Conservation (phyloP, 805 yeast species). For the Blastobotrys chiropterorum region DNA sequence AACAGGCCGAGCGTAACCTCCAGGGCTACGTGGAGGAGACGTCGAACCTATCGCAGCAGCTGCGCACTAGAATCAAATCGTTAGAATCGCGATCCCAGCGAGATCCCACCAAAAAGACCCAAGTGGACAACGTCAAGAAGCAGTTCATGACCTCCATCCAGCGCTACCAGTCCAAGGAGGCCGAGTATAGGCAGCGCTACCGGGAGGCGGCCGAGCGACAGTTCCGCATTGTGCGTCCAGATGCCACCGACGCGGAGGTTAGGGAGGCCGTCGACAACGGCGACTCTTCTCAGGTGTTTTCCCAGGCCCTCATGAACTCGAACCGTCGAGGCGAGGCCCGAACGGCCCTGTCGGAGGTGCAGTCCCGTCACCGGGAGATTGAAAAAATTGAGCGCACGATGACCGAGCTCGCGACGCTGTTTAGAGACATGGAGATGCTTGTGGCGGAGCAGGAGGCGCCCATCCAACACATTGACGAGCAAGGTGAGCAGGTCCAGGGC, state of each 20-base stretch:
- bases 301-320: constrained; percentile 57
- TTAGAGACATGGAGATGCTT: constrained; percentile 92
- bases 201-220: constrained; percentile 88
- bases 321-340: constrained; percentile 65
- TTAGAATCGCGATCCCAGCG: constrained; percentile 49
- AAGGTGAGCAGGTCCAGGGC: constrained; percentile 75
- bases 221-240: constrained; percentile 61
- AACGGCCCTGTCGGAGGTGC: constrained; percentile 92
- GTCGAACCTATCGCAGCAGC: constrained; percentile 63
- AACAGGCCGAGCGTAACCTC: constrained; percentile 64
- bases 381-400: constrained; percentile 91
- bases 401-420: constrained; percentile 90
- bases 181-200: constrained; percentile 76
- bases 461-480: constrained; percentile 74
- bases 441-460: constrained; percentile 93
- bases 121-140: constrained; percentile 82
- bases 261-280: constrained; percentile 78
- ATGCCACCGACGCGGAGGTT: constrained; percentile 66
- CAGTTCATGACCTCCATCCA: constrained; percentile 82
- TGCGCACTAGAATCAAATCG: constrained; percentile 70
- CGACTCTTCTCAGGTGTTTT: constrained; percentile 83
- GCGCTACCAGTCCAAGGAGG: constrained; percentile 80
- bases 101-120: constrained; percentile 79
- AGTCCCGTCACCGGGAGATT: constrained; percentile 90
- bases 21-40: constrained; percentile 76